Evolutionary conservation across 306 rosid species (phyloP), one percentile per base, ranked within the genome.

Genomic region (Pyrus betulifolia): DNA sequence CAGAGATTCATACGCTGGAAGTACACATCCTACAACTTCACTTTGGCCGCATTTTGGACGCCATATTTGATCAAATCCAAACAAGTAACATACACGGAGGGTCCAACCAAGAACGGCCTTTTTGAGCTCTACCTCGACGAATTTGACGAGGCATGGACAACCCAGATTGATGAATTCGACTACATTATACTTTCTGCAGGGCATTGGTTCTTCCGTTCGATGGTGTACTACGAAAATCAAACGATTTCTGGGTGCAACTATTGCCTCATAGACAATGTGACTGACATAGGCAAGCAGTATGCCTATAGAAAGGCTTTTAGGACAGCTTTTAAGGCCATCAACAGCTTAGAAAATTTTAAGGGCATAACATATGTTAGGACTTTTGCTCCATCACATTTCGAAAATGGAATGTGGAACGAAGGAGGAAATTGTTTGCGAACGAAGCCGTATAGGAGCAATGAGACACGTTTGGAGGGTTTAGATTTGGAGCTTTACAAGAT

Each of bases 331-430:
- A 90, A 31, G 70, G 91, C 93, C 80, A 86, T 95, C 27, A 88
- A 88, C 65, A 86, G 45, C 54, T 52, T 87, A 46, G 46, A 89
- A 25, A 87, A 82, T 15, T 93, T 67, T 42, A 89, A 84, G 80
- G 99, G 99, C 3, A 80, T 81, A 62, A 87, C 90, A 1, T 83
- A 84, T 31, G 77, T 96, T 0, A 86, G 99, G 80, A 89, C 96
- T 23, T 93, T 78, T 74, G 83, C 97, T 13, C 98, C 99, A 1
- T 80, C 92, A 3, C 99, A 96, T 83, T 92, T 92, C 78, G 99
- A 96, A 67, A 82, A 83, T 76, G 99, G 99, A 57, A 1, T 74
- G 28, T 96, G 98, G 98, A 87, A 93, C 77, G 1, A 85, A 11
- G 99, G 98, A 7, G 98, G 99, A 49, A 63, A 92, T 45, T 96